Evolutionary conservation across 2,329 filamentous ascomycete species (phyloP), one percentile per base, ranked within the genome.

Genomic region (Aureobasidium sp.): DNA sequence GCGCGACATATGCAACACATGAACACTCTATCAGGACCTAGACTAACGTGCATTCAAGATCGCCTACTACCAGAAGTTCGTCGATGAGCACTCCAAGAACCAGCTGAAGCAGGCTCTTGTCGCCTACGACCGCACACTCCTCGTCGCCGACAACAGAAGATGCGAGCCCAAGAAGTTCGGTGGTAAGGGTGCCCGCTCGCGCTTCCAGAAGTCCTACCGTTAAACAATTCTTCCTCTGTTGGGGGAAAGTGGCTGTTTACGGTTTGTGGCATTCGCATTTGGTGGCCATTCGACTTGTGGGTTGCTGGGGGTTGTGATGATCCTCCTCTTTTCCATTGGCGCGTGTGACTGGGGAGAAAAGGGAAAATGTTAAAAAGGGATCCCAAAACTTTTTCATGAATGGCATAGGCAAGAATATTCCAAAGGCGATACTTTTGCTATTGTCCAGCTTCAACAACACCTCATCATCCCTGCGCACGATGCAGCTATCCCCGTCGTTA

Each of bases 41-140:
- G 37, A 48, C 62, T 65, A 62, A 63, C 59, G 50, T 48, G 39
- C 55, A 39, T 43, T 32, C 32, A 69, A 76, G 74, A 76, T 96
- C 76, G 89, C 92, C 81, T 97, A 97, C 89, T 97, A 97, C 89
- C 93, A 97, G 84, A 97, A 99, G 87, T 99, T 88, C 84, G 91
- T 97, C 81, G 94, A 99, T 78, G 94, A 99, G 89, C 92, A 97
- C 89, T 91, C 89, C 84, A 99, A 99, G 90, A 97, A 97, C 87
- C 85, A 92, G 82, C 87, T 99, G 77, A 99, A 97, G 91, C 89
- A 93, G 82, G 90, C 90, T 71, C 87, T 99, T 72, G 90, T 93
- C 76, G 87, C 92, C 79, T 99, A 93, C 85, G 92, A 96, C 85
- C 87, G 92, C 77, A 96, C 92, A 78, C 88, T 99, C 71, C 89